phyloP scores from a whole-genome alignment of 1,284 basidiomycete genomes.

The Rhodotorula sp. region DNA sequence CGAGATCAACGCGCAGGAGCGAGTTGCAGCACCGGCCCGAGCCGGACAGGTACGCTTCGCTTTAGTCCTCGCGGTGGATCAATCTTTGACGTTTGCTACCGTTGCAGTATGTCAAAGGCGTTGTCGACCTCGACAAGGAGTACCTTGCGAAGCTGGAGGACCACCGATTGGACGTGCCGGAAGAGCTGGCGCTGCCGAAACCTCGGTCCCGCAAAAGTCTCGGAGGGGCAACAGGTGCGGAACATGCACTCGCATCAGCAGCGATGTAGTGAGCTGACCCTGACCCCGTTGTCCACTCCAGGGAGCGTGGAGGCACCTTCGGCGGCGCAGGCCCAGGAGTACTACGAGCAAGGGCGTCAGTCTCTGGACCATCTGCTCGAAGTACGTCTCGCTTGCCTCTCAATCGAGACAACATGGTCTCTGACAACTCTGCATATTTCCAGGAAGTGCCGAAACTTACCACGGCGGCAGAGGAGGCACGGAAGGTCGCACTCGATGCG shows the following conservation, averaged over 20 bases:
- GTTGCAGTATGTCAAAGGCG: slow-evolving; percentile 7
- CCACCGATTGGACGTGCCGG: slow-evolving; percentile 1
- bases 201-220: slow-evolving; percentile 26
- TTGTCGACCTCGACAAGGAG: slow-evolving; percentile 14
- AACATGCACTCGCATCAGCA: no score
- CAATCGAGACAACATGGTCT: no score
- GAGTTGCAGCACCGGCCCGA: slow-evolving; percentile 19
- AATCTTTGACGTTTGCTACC: neutral
- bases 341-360: slow-evolving; percentile 19
- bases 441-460: slow-evolving; percentile 27
- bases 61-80: neutral
- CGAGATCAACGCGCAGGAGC: slow-evolving; percentile 23
- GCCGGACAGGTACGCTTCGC: slow-evolving; percentile 1
- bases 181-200: slow-evolving; percentile 2
- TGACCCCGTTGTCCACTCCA: no score
- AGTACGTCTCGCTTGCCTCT: neutral
- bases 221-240: slow-evolving; percentile 19
- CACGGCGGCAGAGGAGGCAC: slow-evolving; percentile 27
- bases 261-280: no score
- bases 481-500: slow-evolving; percentile 28
- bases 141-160: slow-evolving; percentile 18
- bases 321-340: slow-evolving; percentile 22
- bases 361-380: slow-evolving; percentile 20
- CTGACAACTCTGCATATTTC: no score
- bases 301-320: slow-evolving; percentile 7